A percentile compares a stretch with the other conserved stretches of the same genome.
Evolutionary conservation across 768 basidiomycete genomes (phyloP).

Genomic region (Suillus hirtellus): DNA sequence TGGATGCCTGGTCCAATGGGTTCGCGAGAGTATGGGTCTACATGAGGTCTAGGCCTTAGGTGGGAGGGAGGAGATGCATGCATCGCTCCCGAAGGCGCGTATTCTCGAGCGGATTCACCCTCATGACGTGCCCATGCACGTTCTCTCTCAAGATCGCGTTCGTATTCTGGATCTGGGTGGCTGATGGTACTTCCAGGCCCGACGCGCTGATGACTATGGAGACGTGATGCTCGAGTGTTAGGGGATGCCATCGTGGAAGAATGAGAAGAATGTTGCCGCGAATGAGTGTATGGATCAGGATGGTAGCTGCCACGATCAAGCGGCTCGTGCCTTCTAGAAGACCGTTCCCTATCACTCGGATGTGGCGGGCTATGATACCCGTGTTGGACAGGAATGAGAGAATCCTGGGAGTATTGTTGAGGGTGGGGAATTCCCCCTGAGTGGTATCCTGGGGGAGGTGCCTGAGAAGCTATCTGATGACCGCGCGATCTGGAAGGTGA

Average conservation of each 20-base stretch:
- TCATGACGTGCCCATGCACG: constrained; percentile 40
- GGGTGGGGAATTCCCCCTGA: constrained; percentile 42
- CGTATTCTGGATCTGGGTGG: constrained; percentile 34
- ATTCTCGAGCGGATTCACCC: constrained; percentile 37
- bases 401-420: constrained; percentile 49
- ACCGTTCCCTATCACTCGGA: constrained; percentile 41
- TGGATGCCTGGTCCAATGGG: constrained; percentile 32
- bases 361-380: constrained; percentile 51
- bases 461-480: constrained; percentile 40
- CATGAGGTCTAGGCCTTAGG: constrained; percentile 37
- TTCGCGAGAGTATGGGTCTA: constrained; percentile 33
- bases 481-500: constrained; percentile 50
- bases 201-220: constrained; percentile 67
- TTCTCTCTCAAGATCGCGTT: constrained; percentile 52
- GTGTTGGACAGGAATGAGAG: constrained; percentile 44
- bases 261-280: constrained; percentile 33
- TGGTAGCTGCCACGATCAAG: constrained; percentile 41
- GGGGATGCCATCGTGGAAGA: constrained; percentile 36
- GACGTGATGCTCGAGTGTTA: constrained; percentile 38
- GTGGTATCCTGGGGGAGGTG: constrained; percentile 31
- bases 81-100: constrained; percentile 24
- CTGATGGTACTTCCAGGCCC: constrained; percentile 62
- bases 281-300: constrained; percentile 35
- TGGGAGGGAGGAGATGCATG: constrained; percentile 46
- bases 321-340: constrained; percentile 49